These are phyloP conservation scores for Penicillium polonicum DNA, from an alignment of 2,329 filamentous ascomycete genomes.

Conservation along the genomic window DNA sequence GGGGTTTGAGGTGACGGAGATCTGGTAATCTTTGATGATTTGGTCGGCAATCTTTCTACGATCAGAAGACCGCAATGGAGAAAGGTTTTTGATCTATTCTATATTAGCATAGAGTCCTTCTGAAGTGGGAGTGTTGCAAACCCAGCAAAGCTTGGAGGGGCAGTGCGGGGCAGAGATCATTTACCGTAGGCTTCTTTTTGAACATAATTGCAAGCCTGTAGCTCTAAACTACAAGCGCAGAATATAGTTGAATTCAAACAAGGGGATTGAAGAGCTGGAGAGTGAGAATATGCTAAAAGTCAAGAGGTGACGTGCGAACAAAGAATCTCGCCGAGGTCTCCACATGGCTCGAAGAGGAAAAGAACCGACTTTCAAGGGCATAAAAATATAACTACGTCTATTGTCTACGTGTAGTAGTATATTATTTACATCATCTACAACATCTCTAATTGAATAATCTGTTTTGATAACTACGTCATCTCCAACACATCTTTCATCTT, in stretches of 20 bases:
- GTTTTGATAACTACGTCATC: no score
- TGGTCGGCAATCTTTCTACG: constrained; percentile 65
- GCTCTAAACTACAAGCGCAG: neutral
- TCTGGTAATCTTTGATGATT: constrained; percentile 62
- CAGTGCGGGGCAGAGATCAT: constrained; percentile 29
- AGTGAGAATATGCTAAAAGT: neutral
- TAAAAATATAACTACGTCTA: no score
- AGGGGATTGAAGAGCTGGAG: neutral
- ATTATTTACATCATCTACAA: no score
- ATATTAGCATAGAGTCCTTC: constrained; percentile 10
- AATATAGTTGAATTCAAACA: neutral
- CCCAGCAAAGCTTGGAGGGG: constrained; percentile 19
- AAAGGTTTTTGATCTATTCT: constrained; percentile 63
- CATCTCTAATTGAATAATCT: no score
- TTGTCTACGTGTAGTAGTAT: no score
- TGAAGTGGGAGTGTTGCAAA: neutral
- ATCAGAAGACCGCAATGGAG: constrained; percentile 66
- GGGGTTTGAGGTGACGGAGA: constrained; percentile 46
- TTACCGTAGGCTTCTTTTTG: constrained; percentile 62
- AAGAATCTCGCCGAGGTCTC: constrained; percentile 2
- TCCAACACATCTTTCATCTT: no score
- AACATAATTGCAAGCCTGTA: constrained; percentile 50
- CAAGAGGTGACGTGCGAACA: constrained; percentile 2
- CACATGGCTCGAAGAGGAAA: constrained; percentile 2
- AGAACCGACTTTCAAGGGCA: neutral